Base-by-base conservation (phyloP, 345 rosid species). In the Atalantia buxifolia region DNA sequence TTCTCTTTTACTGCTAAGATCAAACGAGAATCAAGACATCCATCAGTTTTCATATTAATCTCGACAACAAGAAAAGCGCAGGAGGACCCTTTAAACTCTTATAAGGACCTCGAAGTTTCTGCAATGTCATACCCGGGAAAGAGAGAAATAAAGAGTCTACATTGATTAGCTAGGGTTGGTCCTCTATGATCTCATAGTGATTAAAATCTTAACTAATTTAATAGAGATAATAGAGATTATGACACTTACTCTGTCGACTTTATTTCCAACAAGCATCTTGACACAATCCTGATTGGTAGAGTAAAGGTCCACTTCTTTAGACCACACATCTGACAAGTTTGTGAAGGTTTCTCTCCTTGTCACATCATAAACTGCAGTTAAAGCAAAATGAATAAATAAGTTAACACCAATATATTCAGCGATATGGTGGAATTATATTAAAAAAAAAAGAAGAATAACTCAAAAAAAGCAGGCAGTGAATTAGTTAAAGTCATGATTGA, bases 181-280 rank as follows among this genome's bases (percentile, higher is more conserved):
- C 55, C 53, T 27, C 27, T 38, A 68, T 40, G 18, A 27, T 38
- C 50, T 38, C 45, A 53, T 27, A 0, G 4, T 9, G 35, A 75
- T 65, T 42, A 16, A 66, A 31, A 60, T 74, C 28, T 55, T 21
- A 30, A 42, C 38, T 48, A 56, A 6, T 25, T 4, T 55, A 73
- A 64, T 1, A 38, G 25, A 78, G 61, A 57, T 55, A 65, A 64
- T 1, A 38, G 25, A 78, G 65, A 31, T 71, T 22, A 5, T 21
- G 68, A 13, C 75, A 79, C 92, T 85, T 85, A 93, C 99, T 81
- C 81, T 86, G 72, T 95, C 99, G 50, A 95, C 96, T 92, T 95
- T 92, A 83, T 95, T 95, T 30, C 98, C 99, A 55, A 95, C 99
- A 25, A 95, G 98, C 90, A 95, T 90, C 91, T 89, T 93, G 69